Percentiles rank a stretch among this genome's conserved stretches.
phyloP scores from a whole-genome alignment of 1,139 yeast genomes.

The Hyphopichia wangnamkhiaoensis region DNA sequence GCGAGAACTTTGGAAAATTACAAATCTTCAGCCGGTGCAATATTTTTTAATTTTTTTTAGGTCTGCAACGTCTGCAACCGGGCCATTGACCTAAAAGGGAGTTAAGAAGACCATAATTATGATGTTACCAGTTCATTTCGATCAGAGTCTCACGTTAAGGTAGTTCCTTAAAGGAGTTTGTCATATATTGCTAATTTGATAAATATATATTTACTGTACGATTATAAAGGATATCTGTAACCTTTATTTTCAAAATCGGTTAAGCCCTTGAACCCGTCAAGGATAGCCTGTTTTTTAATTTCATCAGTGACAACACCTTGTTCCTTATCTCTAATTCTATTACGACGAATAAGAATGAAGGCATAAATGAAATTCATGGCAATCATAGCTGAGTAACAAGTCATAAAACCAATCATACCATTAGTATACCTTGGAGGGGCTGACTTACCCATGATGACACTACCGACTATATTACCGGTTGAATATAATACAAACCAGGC shows the following conservation, averaged over 20 bases:
- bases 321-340: slow-evolving; percentile 20
- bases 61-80: not conserved
- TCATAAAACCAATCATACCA: slow-evolving; percentile 28
- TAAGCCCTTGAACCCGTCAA: slow-evolving; percentile 34
- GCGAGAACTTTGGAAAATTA: not conserved
- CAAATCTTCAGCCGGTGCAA: not conserved
- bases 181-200: no score
- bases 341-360: slow-evolving; percentile 21
- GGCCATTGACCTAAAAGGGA: not conserved
- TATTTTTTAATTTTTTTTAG: no score
- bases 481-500: slow-evolving; percentile 31
- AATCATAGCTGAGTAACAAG: slow-evolving; percentile 27
- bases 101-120: not conserved
- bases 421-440: slow-evolving; percentile 31
- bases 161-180: no score
- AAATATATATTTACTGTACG: no score
- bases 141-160: no score
- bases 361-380: slow-evolving; percentile 22
- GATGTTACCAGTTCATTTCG: no score
- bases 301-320: slow-evolving; percentile 27
- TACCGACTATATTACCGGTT: slow-evolving; percentile 30
- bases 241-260: slow-evolving; percentile 35
- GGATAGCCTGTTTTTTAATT: slow-evolving; percentile 24
- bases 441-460: slow-evolving; percentile 27
- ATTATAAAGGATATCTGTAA: slow-evolving; percentile 25